Conservation (phyloP, 768 basidiomycete genomes). For the Neoboletus subvelutipes region DNA sequence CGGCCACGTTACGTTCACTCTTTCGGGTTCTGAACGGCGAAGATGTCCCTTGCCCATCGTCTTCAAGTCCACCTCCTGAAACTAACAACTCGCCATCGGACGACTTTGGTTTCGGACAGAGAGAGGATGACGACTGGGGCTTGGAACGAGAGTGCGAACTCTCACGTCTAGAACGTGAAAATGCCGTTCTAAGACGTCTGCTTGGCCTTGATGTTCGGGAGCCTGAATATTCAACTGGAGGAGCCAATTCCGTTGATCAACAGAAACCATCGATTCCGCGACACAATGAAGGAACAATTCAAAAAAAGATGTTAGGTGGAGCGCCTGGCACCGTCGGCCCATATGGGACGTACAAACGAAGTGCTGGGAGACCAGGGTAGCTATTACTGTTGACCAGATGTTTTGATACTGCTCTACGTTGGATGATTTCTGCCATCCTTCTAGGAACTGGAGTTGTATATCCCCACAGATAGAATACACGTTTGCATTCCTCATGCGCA, state of each 20-base stretch:
- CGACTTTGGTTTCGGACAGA: conserved; percentile 28
- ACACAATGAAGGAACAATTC: conserved; percentile 12
- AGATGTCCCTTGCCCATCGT: conserved; percentile 32
- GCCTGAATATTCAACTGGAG: conserved; percentile 10
- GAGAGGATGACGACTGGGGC: conserved; percentile 67
- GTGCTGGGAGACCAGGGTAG: conserved; percentile 18
- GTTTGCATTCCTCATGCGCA: background rate
- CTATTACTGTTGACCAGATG: background rate
- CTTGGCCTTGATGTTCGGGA: conserved; percentile 47
- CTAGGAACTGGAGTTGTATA: background rate
- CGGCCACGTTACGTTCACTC: conserved; percentile 64
- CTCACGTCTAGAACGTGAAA: conserved; percentile 82
- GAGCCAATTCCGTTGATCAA: conserved; percentile 10
- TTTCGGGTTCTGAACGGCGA: conserved; percentile 73
- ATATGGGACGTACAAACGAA: conserved; percentile 45
- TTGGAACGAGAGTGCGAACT: conserved; percentile 92
- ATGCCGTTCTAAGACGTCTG: conserved; percentile 74
- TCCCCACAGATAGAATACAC: background rate
- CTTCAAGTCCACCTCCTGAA: conserved; percentile 4
- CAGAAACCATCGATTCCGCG: conserved; percentile 14
- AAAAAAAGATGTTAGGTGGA: conserved; percentile 33
- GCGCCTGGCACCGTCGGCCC: conserved; percentile 39
- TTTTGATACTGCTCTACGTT: background rate
- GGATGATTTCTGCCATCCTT: background rate
- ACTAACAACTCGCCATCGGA: background rate